Evolutionary conservation across 352 stramenopile species (phyloP), one percentile per base, ranked within the genome.

Genomic region (Pilasporangium apinafurcum): DNA sequence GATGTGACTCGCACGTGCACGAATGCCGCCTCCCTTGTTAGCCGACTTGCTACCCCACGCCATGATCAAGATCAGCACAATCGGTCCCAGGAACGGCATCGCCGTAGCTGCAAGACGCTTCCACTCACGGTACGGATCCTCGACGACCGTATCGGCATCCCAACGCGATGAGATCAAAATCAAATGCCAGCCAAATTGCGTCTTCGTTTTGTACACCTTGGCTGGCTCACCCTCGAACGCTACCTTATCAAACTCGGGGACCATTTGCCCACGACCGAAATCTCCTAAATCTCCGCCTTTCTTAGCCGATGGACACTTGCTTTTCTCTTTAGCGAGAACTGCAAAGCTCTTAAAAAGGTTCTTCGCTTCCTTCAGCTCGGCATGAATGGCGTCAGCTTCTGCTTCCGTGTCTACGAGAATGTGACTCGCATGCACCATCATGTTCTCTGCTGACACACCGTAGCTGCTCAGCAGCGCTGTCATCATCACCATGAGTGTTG

Each of bases 171-270:
- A 80, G 35, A 76, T 72, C 42, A 83, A 59, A 37, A 86, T 56
- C 12, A 84, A 41, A 48, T 86, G 72, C 69, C 69, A 86, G 22
- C 72, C 72, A n/a, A n/a, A n/a, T n/a, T 92, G 80, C 24, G 80
- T 92, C 59, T 92, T 51, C 28, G 89, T 77, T 64, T 92, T 92
- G 76, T 89, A 71, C 35, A 91, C 66, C 12, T 66, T 68, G 29
- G 68, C 79, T 8, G 87, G 56, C 2, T 79, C 66, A 39, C 78
- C 59, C 41, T 81, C 70, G 40, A 91, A 91, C 33, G 67, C 79
- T 37, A 91, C 65, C 29, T 60, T 60, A 51, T 91, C 79, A 40
- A 91, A 92, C 54, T 75, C 61, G 0, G 73, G 66, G 22, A 87
- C 74, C 76, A 92, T 89, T 51, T 88, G 69, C 10, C 79, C 76